Evolutionary conservation across 345 rosid genomes (phyloP).

Genomic region (Eucalyptus victrix): DNA sequence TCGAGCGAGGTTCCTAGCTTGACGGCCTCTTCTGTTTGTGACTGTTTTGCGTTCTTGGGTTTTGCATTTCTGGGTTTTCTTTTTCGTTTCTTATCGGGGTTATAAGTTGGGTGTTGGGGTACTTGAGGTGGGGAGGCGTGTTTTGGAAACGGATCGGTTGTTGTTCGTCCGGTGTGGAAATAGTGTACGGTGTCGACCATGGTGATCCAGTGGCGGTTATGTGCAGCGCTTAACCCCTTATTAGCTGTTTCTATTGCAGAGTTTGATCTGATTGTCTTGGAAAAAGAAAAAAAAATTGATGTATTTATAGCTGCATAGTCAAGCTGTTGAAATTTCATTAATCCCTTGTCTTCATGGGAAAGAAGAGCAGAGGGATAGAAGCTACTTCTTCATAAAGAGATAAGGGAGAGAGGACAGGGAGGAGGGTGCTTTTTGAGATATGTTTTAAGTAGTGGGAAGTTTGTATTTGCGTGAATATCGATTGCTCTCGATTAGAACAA

Average conservation of each 20-base stretch:
- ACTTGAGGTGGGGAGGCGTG: not conserved
- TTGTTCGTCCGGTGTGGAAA: not conserved
- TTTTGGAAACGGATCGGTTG: not conserved
- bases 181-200: not conserved
- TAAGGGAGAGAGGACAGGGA: not conserved
- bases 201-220: not conserved
- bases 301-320: not conserved
- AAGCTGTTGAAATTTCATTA: not conserved
- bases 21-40: not conserved
- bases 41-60: not conserved
- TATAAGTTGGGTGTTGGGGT: not conserved
- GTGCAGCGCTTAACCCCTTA: not conserved
- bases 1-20: not conserved
- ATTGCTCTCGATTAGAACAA: not conserved
- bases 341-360: not conserved
- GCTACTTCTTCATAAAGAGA: not conserved
- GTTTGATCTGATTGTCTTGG: not conserved
- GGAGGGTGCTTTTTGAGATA: not conserved
- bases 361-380: not conserved
- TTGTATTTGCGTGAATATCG: not conserved
- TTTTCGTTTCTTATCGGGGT: not conserved
- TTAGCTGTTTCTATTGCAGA: not conserved
- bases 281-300: not conserved
- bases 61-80: not conserved
- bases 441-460: not conserved